A percentile compares a stretch with the other conserved stretches of the same genome.
Conservation (phyloP, 2,329 filamentous ascomycete species). For the Helotiales sp. region DNA sequence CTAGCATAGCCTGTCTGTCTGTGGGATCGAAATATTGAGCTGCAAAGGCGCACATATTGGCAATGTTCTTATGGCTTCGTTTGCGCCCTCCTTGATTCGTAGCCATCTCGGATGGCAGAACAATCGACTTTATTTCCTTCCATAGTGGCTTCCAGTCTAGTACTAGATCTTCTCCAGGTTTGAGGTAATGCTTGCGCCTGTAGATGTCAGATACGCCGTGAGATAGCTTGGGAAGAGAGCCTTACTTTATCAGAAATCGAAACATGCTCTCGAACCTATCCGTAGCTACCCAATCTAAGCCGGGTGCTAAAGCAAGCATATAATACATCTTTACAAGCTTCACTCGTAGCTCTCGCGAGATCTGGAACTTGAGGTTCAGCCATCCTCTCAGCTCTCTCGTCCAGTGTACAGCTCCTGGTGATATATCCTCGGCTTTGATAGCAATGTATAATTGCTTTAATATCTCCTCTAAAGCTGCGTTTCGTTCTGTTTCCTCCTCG, state of each 20-base stretch:
- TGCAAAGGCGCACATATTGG: slow-evolving; percentile 86
- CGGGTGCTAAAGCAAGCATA: slow-evolving; percentile 86
- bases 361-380: slow-evolving; percentile 96
- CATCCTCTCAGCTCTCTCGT: slow-evolving; percentile 93
- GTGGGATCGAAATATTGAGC: slow-evolving; percentile 91
- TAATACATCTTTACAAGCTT: slow-evolving; percentile 91
- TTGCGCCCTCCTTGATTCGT: slow-evolving; percentile 57
- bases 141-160: slow-evolving; percentile 94
- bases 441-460: slow-evolving; percentile 92
- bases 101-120: slow-evolving; percentile 82
- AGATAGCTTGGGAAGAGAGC: slow-evolving; percentile 19
- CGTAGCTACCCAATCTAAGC: slow-evolving; percentile 76
- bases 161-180: slow-evolving; percentile 82
- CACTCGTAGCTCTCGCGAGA: slow-evolving; percentile 78
- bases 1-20: slow-evolving; percentile 78
- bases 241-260: slow-evolving; percentile 88
- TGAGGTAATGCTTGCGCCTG: slow-evolving; percentile 93
- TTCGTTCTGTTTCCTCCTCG: slow-evolving; percentile 76
- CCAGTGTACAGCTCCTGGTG: slow-evolving; percentile 92
- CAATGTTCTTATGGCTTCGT: slow-evolving; percentile 63
- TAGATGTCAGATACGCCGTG: not conserved
- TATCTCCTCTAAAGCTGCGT: slow-evolving; percentile 80
- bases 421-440: slow-evolving; percentile 89
- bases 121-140: slow-evolving; percentile 87
- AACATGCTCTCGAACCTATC: slow-evolving; percentile 98